A percentile compares a stretch with the other conserved stretches of the same genome.
Conservation (phyloP, 352 stramenopile species). For the Globisporangium nunn region DNA sequence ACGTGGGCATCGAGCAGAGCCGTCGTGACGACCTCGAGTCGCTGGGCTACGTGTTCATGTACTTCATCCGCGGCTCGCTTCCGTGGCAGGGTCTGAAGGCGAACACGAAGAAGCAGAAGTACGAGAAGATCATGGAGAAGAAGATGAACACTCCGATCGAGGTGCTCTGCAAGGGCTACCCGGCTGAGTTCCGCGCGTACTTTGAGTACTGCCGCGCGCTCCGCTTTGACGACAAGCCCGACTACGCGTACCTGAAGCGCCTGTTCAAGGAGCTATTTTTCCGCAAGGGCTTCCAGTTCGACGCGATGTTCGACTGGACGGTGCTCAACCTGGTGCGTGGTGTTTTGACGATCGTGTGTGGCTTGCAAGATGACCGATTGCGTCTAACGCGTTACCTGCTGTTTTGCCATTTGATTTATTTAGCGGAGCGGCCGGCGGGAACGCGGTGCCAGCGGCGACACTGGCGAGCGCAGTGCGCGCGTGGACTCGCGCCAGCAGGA, state of each 20-base stretch:
- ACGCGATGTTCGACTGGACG: conserved; percentile 99
- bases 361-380: neutral
- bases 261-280: conserved; percentile 99
- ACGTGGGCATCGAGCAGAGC: conserved; percentile 97
- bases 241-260: conserved; percentile 89
- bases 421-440: conserved; percentile 57
- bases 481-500: conserved; percentile 48
- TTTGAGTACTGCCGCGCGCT: conserved; percentile 91
- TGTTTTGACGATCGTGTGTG: neutral
- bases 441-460: conserved; percentile 51
- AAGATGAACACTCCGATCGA: conserved; percentile 95
- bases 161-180: conserved; percentile 91
- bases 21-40: conserved; percentile 97
- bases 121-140: conserved; percentile 99
- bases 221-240: conserved; percentile 84
- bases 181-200: conserved; percentile 96
- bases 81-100: conserved; percentile 98
- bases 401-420: conserved; percentile 1
- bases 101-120: conserved; percentile 93
- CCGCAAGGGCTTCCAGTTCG: conserved; percentile 97
- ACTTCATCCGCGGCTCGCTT: conserved; percentile 92
- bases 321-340: conserved; percentile 82
- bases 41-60: conserved; percentile 94
- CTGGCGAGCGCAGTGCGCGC: conserved; percentile 52
- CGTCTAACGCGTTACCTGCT: neutral